Evolutionary conservation across 768 basidiomycete species (phyloP).

Genomic region (Auricularia cornea): DNA sequence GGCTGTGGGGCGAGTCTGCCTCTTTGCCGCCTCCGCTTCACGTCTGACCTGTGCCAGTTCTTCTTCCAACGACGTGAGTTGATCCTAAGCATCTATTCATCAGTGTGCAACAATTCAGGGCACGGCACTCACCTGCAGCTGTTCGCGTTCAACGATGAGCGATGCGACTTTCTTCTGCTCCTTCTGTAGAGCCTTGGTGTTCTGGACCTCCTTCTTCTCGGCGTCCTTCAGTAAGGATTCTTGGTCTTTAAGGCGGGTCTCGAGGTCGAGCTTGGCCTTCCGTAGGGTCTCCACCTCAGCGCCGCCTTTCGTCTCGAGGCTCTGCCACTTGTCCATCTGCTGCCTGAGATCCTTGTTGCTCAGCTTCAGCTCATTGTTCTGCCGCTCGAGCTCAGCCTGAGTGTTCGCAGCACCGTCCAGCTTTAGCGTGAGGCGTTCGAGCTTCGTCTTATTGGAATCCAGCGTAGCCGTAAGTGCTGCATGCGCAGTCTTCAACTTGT

Average conservation of each 20-base stretch:
- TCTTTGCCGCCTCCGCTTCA: neutral
- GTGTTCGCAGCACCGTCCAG: constrained; percentile 48
- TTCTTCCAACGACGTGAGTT: constrained; percentile 3
- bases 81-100: neutral
- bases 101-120: no score
- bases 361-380: constrained; percentile 51
- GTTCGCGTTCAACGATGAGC: neutral
- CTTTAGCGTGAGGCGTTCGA: constrained; percentile 51
- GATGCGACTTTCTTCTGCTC: constrained; percentile 8
- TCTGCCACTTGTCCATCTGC: constrained; percentile 64
- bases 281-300: constrained; percentile 47
- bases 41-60: constrained; percentile 17
- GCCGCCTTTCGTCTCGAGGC: constrained; percentile 54
- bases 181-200: constrained; percentile 14
- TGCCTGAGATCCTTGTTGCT: constrained; percentile 46
- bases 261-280: constrained; percentile 48
- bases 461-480: neutral
- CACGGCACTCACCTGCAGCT: constrained; percentile 2
- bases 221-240: constrained; percentile 26
- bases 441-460: constrained; percentile 26
- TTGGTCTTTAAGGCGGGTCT: constrained; percentile 43
- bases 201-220: constrained; percentile 17
- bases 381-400: constrained; percentile 45
- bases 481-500: neutral
- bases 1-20: neutral